Base-by-base conservation (phyloP, 306 rosid genomes). In the Trifolium pratense region DNA sequence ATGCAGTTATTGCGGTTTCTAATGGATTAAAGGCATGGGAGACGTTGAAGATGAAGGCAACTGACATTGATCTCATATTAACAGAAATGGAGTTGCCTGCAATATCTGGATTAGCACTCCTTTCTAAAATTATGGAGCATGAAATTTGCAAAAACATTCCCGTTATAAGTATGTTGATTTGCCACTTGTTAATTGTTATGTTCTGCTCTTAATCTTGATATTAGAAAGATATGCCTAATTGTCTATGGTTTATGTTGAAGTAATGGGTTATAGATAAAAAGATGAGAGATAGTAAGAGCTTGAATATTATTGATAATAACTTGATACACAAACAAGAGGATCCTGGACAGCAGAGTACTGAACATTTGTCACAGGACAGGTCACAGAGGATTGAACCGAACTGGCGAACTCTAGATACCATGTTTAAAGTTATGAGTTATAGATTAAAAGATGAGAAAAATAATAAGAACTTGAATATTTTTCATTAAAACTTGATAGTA, bases 21-120 rank as follows among this genome's bases (percentile, higher is more conserved):
- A 87, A 92, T 73, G 96, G 93, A 80, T 69, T 84, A 48, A 82
- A 79, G 77, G 97, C 97, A 29, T 92, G 97, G 96, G 90, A 92
- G 81, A 82, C 64, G 9, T 75, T 89, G 72, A 83, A 84, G 82
- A 84, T 23, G 76, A 85, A 85, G 66, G 84, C 88, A 64, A 62
- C 58, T 26, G 85, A 86, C 36, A 72, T 92, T 42, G 90, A 92
- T 79, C 83, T 89, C 40, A 81, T 89, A 66, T 75, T 92, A 59
- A 89, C 97, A 3, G 97, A 92, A 78, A 82, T 86, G 66, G 91
- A 92, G 23, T 74, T 92, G 83, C 97, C 97, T 14, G 75, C 86
- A 36, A 86, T 89, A 76, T 92, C 96, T 25, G 91, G 97, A 75
- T 86, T 84, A 71, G 86, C 89, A 14, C 96, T 92, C 45, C 96